Percentiles rank a stretch among this genome's conserved stretches.
Evolutionary conservation across 2,329 filamentous ascomycete species (phyloP).

Genomic region (Colletotrichum sp.): DNA sequence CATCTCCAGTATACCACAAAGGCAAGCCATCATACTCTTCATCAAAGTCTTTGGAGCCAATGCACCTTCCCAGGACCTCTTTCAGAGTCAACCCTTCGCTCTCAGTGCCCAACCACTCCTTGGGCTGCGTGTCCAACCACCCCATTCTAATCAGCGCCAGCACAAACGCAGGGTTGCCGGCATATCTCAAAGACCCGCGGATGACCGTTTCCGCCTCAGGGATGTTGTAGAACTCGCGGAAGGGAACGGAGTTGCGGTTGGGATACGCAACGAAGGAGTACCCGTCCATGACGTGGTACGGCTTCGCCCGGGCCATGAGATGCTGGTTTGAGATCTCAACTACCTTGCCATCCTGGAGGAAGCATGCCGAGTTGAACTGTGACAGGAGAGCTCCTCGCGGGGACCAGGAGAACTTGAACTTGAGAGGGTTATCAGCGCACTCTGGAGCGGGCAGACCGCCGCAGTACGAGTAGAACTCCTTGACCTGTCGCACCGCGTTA

Average conservation of each 20-base stretch:
- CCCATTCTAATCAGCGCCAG: constrained; percentile 71
- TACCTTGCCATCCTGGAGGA: constrained; percentile 66
- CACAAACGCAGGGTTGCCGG: constrained; percentile 72
- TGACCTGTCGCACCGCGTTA: constrained; percentile 40
- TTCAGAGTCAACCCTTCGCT: constrained; percentile 79
- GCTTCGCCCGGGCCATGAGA: constrained; percentile 70
- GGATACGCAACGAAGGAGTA: constrained; percentile 75
- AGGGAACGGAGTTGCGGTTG: constrained; percentile 71
- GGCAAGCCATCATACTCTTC: constrained; percentile 54
- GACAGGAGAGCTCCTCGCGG: constrained; percentile 71
- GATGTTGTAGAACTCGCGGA: constrained; percentile 70
- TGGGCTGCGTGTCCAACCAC: constrained; percentile 49
- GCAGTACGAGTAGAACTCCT: constrained; percentile 69
- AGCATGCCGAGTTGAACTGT: constrained; percentile 67
- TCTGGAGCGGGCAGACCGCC: constrained; percentile 63
- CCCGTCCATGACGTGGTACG: constrained; percentile 60
- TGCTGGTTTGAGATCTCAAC: constrained; percentile 41
- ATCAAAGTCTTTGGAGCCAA: constrained; percentile 72
- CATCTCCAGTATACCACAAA: neutral
- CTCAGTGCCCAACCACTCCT: constrained; percentile 70
- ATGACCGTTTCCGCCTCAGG: constrained; percentile 72
- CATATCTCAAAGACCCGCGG: constrained; percentile 70
- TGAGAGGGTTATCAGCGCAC: constrained; percentile 69
- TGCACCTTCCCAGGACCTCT: constrained; percentile 68
- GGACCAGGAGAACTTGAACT: constrained; percentile 73